These are phyloP conservation scores for Linum lewisii DNA, from an alignment of 345 rosid genomes.

Conservation along the genomic window DNA sequence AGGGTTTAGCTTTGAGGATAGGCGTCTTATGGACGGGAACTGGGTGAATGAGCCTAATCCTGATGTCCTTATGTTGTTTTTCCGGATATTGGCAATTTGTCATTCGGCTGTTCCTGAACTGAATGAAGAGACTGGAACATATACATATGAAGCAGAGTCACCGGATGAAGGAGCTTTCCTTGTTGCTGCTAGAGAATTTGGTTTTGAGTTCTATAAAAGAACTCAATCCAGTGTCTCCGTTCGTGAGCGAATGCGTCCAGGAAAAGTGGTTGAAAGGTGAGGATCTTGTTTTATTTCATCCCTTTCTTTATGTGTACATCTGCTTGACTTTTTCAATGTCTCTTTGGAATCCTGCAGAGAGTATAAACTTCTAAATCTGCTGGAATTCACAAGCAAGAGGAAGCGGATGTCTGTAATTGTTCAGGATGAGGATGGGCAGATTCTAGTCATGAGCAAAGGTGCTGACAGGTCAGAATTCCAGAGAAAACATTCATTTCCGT, in stretches of 20 bases:
- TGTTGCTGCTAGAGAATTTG: constrained; percentile 93
- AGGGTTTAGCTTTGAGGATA: constrained; percentile 84
- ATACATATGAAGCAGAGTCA: constrained; percentile 88
- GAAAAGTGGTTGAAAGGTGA: constrained; percentile 63
- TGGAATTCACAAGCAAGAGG: constrained; percentile 96
- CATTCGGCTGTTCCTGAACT: constrained; percentile 96
- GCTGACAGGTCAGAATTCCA: constrained; percentile 74
- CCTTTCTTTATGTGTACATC: constrained; percentile 3
- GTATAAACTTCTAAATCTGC: constrained; percentile 71
- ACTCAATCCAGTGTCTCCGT: constrained; percentile 78
- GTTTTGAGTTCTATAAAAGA: constrained; percentile 81
- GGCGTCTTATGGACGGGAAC: constrained; percentile 66
- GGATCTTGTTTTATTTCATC: constrained; percentile 13
- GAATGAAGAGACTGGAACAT: constrained; percentile 59
- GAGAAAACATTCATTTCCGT: background rate
- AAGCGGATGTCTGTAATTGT: constrained; percentile 94
- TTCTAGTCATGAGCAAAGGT: constrained; percentile 89
- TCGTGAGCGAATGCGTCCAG: constrained; percentile 47
- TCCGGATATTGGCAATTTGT: constrained; percentile 73
- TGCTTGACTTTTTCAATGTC: constrained; percentile 11
- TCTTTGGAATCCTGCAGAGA: constrained; percentile 48
- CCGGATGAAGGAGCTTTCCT: constrained; percentile 96
- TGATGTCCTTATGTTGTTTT: constrained; percentile 54
- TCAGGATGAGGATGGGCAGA: constrained; percentile 67
- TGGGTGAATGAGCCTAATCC: constrained; percentile 68